phyloP scores from a whole-genome alignment of 2,329 filamentous ascomycete species.

The Ophiocordyceps robertsii region DNA sequence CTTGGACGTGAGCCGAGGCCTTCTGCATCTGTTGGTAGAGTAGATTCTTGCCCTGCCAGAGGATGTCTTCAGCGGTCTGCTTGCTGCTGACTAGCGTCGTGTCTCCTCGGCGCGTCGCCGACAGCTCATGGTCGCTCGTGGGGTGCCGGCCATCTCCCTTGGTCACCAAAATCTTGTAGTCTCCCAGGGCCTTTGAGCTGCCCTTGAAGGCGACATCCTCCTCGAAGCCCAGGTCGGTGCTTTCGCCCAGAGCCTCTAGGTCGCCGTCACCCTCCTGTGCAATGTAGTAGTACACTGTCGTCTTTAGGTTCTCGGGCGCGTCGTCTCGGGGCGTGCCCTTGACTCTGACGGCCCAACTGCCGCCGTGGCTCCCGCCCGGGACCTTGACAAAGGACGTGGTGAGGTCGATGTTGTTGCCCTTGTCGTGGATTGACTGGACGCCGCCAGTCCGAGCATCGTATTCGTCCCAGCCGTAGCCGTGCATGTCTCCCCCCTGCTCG shows the following conservation, averaged over 20 bases:
- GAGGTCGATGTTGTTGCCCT: conserved; percentile 75
- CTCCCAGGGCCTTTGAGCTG: conserved; percentile 56
- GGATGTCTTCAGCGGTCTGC: conserved; percentile 47
- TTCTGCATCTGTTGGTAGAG: conserved; percentile 41
- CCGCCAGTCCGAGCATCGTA: conserved; percentile 85
- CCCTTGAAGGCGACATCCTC: conserved; percentile 59
- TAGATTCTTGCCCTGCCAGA: conserved; percentile 75
- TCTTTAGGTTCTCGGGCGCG: conserved; percentile 53
- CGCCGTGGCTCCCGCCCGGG: conserved; percentile 70
- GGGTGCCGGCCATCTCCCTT: conserved; percentile 51
- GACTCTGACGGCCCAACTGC: conserved; percentile 83
- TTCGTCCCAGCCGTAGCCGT: conserved; percentile 94
- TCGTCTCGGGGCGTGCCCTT: conserved; percentile 66
- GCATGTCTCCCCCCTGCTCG: conserved; percentile 88
- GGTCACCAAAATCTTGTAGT: conserved; percentile 69
- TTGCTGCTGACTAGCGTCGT: conserved; percentile 63
- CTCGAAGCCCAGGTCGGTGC: conserved; percentile 35
- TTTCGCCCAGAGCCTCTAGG: conserved; percentile 43
- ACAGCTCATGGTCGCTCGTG: conserved; percentile 51
- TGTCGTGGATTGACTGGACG: conserved; percentile 80
- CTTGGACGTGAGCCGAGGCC: conserved; percentile 33
- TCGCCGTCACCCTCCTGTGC: conserved; percentile 61
- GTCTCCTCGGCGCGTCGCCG: conserved; percentile 56
- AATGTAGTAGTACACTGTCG: conserved; percentile 70
- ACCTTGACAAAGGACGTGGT: conserved; percentile 92